Percentiles rank a stretch among this genome's conserved stretches.
Evolutionary conservation across 495 filamentous ascomycete species (phyloP).

Genomic region (Aspergillus haitiensis): DNA sequence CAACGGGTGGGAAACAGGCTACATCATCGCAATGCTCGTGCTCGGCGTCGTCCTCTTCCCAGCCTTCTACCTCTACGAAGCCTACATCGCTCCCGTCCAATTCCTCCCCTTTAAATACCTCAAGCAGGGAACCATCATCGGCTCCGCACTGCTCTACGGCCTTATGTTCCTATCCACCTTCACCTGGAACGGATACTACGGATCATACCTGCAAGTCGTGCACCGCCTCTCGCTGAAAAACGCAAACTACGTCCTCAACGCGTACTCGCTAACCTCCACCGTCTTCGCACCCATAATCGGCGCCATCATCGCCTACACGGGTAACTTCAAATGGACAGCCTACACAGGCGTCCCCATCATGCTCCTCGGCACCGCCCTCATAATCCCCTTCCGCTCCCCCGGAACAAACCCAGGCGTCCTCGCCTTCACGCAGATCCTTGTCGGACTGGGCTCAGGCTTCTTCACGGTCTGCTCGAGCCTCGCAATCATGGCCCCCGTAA

Average conservation of each 20-base stretch:
- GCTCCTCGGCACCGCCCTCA: slow-evolving; percentile 54
- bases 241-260: slow-evolving; percentile 51
- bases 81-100: slow-evolving; percentile 45
- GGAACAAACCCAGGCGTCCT: slow-evolving; percentile 57
- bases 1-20: slow-evolving; percentile 45
- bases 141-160: slow-evolving; percentile 53
- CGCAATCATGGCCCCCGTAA: slow-evolving; percentile 61
- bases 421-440: slow-evolving; percentile 69
- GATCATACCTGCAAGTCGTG: slow-evolving; percentile 67
- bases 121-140: slow-evolving; percentile 59
- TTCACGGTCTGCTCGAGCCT: slow-evolving; percentile 62
- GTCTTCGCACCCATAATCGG: slow-evolving; percentile 46
- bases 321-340: slow-evolving; percentile 51
- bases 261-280: slow-evolving; percentile 47
- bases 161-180: slow-evolving; percentile 61
- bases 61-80: slow-evolving; percentile 56
- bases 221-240: slow-evolving; percentile 51
- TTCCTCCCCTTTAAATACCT: slow-evolving; percentile 60
- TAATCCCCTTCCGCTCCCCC: slow-evolving; percentile 63
- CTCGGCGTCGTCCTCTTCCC: slow-evolving; percentile 53
- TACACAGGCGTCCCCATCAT: slow-evolving; percentile 58
- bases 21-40: slow-evolving; percentile 54
- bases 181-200: slow-evolving; percentile 63
- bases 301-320: slow-evolving; percentile 49
- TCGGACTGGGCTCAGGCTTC: slow-evolving; percentile 57